Base-by-base conservation (phyloP, 116 monocot genomes). In the Trichopus zeylanicus region DNA sequence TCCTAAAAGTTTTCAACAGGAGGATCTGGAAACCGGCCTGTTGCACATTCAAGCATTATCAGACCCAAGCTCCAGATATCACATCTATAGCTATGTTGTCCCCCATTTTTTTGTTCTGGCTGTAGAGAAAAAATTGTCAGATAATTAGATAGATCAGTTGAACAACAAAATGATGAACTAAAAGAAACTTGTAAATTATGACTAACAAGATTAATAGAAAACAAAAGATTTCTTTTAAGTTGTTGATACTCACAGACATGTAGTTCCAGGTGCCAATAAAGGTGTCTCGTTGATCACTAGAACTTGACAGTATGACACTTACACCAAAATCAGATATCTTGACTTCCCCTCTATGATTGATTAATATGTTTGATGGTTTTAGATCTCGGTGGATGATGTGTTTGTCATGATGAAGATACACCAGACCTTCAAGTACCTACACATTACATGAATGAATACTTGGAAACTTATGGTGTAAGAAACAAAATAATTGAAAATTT, bases 251-350 rank as follows among this genome's bases (percentile, higher is more conserved):
- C 67, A 93, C 93, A 71, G 93, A 78, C 93, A 93, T 93, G 32
- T 93, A 93, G 64, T 77, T 79, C 53, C 42, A 70, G 11, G 89
- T 88, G 21, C 93, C 93, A 51, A 46, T 77, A 63, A 95, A 86
- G 26, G 94, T 95, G 69, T 86, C 86, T 61, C 80, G 39, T 42
- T 68, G 72, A 11, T 74, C 84, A 38, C 68, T 78, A 33, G 94
- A 81, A 56, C 56, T 86, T 59, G 73, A 53, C 16, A 86, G 42
- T 31, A 81, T 73, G 10, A 78, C 90, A 64, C 95, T 95, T 21
- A 95, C 90, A 64, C 95, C 95, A 70, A 95, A 95, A 57, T 95
- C 95, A 42, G 86, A 87, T 78, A 95, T 95, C 72, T 95, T 90
- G 32, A 95, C 87, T 61, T 90, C 90, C 31, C 95, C 95, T 64